Base-by-base conservation (phyloP, 2,329 filamentous ascomycete genomes). In the Aaosphaeria pasadenensis region DNA sequence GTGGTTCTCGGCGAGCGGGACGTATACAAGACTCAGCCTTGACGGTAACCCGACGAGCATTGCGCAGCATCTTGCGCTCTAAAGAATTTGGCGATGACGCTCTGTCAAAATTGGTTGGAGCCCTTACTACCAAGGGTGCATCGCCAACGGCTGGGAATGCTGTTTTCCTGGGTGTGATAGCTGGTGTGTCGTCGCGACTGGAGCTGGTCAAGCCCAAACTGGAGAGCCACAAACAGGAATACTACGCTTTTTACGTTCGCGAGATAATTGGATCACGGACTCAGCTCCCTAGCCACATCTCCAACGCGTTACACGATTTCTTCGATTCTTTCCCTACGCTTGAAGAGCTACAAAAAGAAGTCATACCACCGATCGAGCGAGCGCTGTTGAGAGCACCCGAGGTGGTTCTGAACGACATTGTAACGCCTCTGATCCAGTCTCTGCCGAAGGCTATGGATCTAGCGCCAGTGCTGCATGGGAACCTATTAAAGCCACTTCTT, bases 371-470 rank as follows among this genome's bases (percentile, higher is more conserved):
- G 0, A 75, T 97, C 11, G 94, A 99, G 64, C 96, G 96, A 72
- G 86, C 88, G 5, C 79, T 99, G 47, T 74, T 99, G 41, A 83
- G 95, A 65, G 87, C 92, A 6, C 95, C 94, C 1, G 94, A 99
- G 71, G 86, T 96, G 39, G 84, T 96, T 11, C 76, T 97, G 30
- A 85, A 87, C 58, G 87, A 90, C 53, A 78, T 96, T 28, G 74
- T 97, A 43, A 82, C 86, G 5, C 83, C 87, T 9, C 77, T 97
- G 41, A 78, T 95, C 50, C 70, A 78, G 6, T 83, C 89, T 30
- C 74, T 99, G 5, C 84, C 90, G 1, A 65, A 74, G 30, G 74
- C 76, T 5, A 79, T 94, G 58, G 92, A 99, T 60, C 77, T 97
- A 13, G 92, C 92, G 6, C 81, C 84, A 35, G 74, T 88, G 4